These are phyloP conservation scores for Penicillium sp. DNA, from an alignment of 2,329 filamentous ascomycete genomes.

Conservation along the genomic window DNA sequence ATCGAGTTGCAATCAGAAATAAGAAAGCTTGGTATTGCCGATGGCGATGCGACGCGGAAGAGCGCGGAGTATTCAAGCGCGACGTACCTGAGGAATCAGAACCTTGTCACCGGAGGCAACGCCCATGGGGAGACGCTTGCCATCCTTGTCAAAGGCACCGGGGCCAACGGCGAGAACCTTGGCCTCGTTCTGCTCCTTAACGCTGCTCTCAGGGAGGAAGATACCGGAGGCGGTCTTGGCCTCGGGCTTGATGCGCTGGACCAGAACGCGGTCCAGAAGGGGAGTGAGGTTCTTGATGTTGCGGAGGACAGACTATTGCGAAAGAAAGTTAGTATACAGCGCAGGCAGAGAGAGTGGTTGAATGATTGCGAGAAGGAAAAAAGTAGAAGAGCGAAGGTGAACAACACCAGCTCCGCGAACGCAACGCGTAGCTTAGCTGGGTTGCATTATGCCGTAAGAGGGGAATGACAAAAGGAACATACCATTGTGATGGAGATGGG, in stretches of 20 bases:
- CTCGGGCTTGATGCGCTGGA: slow-evolving; percentile 97
- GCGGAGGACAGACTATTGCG: slow-evolving; percentile 62
- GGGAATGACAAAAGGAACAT: slow-evolving; percentile 7
- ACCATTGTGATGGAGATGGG: slow-evolving; percentile 21
- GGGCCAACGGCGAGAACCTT: slow-evolving; percentile 94
- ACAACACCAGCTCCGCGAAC: neutral
- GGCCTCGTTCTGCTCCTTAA: slow-evolving; percentile 98
- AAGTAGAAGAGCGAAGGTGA: slow-evolving; percentile 4
- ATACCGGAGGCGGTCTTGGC: slow-evolving; percentile 93
- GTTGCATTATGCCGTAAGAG: neutral
- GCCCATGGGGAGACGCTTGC: slow-evolving; percentile 78
- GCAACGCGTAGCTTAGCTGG: neutral
- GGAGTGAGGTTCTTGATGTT: slow-evolving; percentile 92
- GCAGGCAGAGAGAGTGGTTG: neutral
- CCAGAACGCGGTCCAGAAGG: slow-evolving; percentile 94
- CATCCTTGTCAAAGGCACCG: slow-evolving; percentile 78
- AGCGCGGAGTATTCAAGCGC: slow-evolving; percentile 2
- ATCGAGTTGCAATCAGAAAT: neutral
- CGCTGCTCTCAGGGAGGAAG: slow-evolving; percentile 92
- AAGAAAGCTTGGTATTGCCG: neutral
- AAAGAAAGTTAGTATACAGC: slow-evolving; percentile 4
- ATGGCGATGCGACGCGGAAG: slow-evolving; percentile 9
- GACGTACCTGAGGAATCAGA: slow-evolving; percentile 81
- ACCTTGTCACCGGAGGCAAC: slow-evolving; percentile 84
- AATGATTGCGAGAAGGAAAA: slow-evolving; percentile 4